These are phyloP conservation scores for Aegilops tauschii DNA, from an alignment of 176 grass and related monocot species.

Conservation along the genomic window DNA sequence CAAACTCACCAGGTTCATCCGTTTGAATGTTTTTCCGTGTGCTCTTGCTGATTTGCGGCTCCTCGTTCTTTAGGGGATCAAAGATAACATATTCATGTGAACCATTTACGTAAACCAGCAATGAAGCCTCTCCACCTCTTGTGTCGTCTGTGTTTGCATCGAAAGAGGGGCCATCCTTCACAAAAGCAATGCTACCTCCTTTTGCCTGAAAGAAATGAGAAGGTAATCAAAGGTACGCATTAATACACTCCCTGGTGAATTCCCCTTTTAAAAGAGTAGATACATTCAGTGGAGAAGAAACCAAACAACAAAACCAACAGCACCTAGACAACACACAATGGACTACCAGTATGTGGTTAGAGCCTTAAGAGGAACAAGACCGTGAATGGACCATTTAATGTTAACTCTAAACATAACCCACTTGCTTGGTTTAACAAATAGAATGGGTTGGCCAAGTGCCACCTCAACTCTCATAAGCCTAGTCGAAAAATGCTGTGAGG, in stretches of 20 bases:
- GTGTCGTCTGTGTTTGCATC: constrained; percentile 24
- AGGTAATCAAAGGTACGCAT: not conserved
- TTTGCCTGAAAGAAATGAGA: constrained; percentile 50
- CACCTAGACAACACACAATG: constrained; percentile 8
- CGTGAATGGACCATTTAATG: not conserved
- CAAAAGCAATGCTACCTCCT: constrained; percentile 67
- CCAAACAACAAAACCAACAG: not conserved
- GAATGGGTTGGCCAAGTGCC: not conserved
- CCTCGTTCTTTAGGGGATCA: constrained; percentile 62
- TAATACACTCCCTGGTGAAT: not conserved
- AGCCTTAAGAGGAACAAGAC: not conserved
- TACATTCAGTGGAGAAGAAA: constrained; percentile 7
- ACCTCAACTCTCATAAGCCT: not conserved
- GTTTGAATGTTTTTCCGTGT: constrained; percentile 37
- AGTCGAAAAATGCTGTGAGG: not conserved
- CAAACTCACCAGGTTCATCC: constrained; percentile 59
- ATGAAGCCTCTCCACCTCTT: constrained; percentile 20
- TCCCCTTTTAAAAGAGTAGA: not conserved
- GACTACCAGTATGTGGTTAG: not conserved
- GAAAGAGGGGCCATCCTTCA: constrained; percentile 40
- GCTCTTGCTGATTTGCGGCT: constrained; percentile 24
- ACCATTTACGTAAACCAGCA: constrained; percentile 67
- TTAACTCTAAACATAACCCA: not conserved
- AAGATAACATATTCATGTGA: constrained; percentile 79
- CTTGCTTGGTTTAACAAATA: not conserved